phyloP scores from a whole-genome alignment of 2,329 filamentous ascomycete species.

The Xylariaceae sp. region DNA sequence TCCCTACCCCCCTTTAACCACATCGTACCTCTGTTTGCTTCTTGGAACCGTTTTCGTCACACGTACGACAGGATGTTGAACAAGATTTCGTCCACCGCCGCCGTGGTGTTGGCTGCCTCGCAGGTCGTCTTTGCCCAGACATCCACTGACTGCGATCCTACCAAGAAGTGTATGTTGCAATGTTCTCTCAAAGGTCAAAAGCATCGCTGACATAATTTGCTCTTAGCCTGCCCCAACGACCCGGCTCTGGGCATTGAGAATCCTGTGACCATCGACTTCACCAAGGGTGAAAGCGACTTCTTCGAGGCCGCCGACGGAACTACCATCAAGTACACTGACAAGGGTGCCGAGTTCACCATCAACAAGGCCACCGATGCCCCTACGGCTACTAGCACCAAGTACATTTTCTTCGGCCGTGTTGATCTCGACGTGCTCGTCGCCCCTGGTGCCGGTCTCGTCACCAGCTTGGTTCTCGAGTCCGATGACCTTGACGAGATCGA shows the following conservation, averaged over 20 bases:
- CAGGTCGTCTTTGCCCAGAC: conserved; percentile 55
- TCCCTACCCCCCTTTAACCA: conserved; percentile 6
- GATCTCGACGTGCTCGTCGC: conserved; percentile 77
- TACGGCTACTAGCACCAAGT: conserved; percentile 75
- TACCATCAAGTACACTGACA: conserved; percentile 43
- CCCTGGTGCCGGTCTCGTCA: conserved; percentile 81
- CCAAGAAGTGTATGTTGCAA: conserved; percentile 46
- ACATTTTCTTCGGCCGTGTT: conserved; percentile 94
- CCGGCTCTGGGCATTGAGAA: conserved; percentile 65
- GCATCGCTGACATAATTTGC: conserved; percentile 19
- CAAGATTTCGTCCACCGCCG: conserved; percentile 45
- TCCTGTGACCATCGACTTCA: conserved; percentile 68
- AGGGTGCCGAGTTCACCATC: conserved; percentile 64
- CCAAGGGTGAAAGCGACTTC: conserved; percentile 62
- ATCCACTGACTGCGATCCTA: conserved; percentile 54
- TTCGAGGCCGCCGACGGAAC: conserved; percentile 50
- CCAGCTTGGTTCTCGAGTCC: conserved; percentile 84
- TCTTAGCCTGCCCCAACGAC: conserved; percentile 65
- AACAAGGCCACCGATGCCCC: conserved; percentile 62
- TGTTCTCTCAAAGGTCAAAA: background rate
- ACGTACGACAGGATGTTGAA: conserved; percentile 38
- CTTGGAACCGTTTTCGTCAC: conserved; percentile 4
- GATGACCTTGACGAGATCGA: conserved; percentile 93
- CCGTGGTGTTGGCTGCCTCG: conserved; percentile 49
- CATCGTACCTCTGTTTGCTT: background rate